Evolutionary conservation across 306 rosid genomes (phyloP).

Genomic region (Corylus avellana): DNA sequence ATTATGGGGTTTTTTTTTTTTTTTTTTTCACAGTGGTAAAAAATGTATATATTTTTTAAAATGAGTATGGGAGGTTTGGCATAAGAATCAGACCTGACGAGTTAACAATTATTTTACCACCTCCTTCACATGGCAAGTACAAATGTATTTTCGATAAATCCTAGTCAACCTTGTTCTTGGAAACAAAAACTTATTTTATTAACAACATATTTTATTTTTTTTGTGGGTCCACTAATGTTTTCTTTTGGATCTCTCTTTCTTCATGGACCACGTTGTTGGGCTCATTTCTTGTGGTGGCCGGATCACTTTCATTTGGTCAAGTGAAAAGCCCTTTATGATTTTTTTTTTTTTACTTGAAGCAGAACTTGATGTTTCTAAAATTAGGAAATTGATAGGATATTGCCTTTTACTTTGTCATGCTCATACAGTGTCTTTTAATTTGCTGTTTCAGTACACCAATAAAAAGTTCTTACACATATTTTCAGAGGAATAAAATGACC

Average conservation of each 20-base stretch:
- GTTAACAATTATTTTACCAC: neutral
- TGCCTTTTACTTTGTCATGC: slow-evolving; percentile 28
- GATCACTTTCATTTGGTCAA: too few species aligned
- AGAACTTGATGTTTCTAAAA: slow-evolving; percentile 36
- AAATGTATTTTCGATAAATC: neutral
- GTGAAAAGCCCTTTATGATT: neutral
- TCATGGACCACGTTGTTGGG: neutral
- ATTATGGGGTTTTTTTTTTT: too few species aligned
- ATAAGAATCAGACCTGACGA: neutral
- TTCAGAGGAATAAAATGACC: neutral
- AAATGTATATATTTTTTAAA: too few species aligned
- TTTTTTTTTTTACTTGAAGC: neutral
- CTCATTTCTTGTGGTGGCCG: neutral
- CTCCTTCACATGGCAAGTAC: neutral
- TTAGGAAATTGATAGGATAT: slow-evolving; percentile 36
- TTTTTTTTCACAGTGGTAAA: too few species aligned
- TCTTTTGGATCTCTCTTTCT: neutral
- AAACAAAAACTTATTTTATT: neutral
- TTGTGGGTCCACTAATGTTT: neutral
- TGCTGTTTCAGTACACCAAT: neutral
- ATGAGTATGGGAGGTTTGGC: too few species aligned
- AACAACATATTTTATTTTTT: neutral
- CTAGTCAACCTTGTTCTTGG: neutral
- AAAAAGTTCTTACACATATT: neutral
- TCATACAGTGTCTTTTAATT: too few species aligned